These are phyloP conservation scores for Argentina anserina DNA, from an alignment of 306 rosid species.

Conservation along the genomic window DNA sequence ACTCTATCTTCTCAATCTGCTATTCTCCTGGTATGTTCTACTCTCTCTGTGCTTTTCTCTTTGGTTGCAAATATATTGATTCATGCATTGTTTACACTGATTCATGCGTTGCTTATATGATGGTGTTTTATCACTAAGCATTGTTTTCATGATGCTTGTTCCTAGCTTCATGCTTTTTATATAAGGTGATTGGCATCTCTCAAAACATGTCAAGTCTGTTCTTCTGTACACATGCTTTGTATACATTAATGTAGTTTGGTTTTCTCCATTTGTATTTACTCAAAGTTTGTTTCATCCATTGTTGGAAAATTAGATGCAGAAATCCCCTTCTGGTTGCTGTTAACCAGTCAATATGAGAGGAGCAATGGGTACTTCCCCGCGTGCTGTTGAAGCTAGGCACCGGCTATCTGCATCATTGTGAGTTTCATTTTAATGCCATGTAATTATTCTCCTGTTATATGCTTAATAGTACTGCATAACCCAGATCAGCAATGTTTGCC, in stretches of 20 bases:
- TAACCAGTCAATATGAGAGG: conserved; percentile 43
- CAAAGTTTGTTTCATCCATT: background rate
- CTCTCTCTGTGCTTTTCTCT: conserved; percentile 3
- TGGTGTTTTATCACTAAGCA: too few species aligned
- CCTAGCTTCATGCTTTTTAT: background rate
- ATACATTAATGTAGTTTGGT: background rate
- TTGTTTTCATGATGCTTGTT: too few species aligned
- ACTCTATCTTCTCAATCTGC: conserved; percentile 30
- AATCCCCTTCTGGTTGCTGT: conserved; percentile 31
- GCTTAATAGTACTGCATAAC: background rate
- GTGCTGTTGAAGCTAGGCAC: conserved; percentile 54
- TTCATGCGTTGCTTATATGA: background rate
- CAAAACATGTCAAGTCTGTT: background rate
- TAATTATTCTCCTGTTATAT: background rate
- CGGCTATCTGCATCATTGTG: conserved; percentile 69
- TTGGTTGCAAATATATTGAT: background rate
- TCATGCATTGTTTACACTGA: background rate
- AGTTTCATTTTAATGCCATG: conserved; percentile 24
- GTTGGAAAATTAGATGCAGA: conserved; percentile 38
- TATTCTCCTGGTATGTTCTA: conserved; percentile 1
- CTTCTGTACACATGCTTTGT: background rate
- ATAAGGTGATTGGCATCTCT: background rate
- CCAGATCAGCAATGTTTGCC: background rate
- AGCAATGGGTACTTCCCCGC: conserved; percentile 65
- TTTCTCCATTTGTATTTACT: background rate